These are phyloP conservation scores for Poteriospumella lacustris DNA, from an alignment of 108 stramenopile genomes.

Conservation along the genomic window DNA sequence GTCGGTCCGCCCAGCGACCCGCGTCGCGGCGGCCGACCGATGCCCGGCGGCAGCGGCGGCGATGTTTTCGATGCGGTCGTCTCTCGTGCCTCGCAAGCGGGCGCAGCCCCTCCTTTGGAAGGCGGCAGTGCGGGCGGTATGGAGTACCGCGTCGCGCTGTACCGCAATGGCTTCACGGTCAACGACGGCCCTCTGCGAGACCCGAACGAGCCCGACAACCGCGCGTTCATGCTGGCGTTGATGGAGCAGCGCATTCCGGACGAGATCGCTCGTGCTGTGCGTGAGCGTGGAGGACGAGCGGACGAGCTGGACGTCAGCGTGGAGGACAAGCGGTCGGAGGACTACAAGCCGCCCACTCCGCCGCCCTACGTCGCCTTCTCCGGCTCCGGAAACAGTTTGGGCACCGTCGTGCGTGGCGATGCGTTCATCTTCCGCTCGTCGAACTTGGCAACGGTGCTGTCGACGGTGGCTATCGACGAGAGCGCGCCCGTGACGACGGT, in stretches of 20 bases:
- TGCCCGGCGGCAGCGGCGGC: background rate
- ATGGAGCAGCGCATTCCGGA: conserved; percentile 47
- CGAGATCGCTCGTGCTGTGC: conserved; percentile 32
- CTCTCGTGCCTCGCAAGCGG: too few relatives aligned
- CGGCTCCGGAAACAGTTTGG: background rate
- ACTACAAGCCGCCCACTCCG: conserved; percentile 38
- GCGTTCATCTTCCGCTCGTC: background rate
- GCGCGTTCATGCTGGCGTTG: conserved; percentile 71
- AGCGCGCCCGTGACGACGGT: background rate
- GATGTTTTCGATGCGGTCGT: too few relatives aligned
- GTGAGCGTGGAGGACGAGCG: background rate
- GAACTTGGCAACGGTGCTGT: background rate
- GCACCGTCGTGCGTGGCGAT: background rate
- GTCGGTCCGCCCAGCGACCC: conserved; percentile 10
- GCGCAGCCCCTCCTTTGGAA: too few relatives aligned
- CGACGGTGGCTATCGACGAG: background rate
- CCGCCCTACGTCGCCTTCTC: conserved; percentile 2
- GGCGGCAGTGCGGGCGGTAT: too few relatives aligned
- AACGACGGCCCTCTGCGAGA: conserved; percentile 84
- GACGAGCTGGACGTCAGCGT: conserved; percentile 34
- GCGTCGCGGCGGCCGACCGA: background rate
- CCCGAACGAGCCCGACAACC: conserved; percentile 76
- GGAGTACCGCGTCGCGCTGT: conserved; percentile 92
- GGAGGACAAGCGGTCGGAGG: conserved; percentile 45
- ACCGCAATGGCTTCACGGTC: conserved; percentile 83